Percentiles rank a stretch among this genome's conserved stretches.
Evolutionary conservation across 768 basidiomycete species (phyloP).

Genomic region (Kwoniella newhampshirensis): DNA sequence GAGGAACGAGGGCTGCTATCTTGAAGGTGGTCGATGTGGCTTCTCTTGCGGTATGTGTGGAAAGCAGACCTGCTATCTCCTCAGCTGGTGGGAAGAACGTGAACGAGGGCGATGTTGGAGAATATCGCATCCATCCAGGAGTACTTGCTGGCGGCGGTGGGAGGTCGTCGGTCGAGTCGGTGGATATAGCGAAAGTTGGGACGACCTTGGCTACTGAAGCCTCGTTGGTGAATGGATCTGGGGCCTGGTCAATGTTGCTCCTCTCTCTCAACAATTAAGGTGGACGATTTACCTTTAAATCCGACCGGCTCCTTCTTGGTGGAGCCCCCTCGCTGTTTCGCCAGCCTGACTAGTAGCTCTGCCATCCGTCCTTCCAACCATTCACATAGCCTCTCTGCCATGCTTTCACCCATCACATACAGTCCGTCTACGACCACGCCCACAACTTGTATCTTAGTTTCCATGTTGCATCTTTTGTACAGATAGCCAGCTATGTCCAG

Average conservation of each 20-base stretch:
- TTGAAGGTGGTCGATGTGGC: slow-evolving; percentile 60
- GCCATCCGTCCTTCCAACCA: slow-evolving; percentile 71
- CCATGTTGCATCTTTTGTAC: slow-evolving; percentile 59
- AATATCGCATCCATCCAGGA: slow-evolving; percentile 40
- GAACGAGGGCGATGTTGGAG: slow-evolving; percentile 25
- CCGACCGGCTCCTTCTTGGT: slow-evolving; percentile 12
- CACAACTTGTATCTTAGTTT: slow-evolving; percentile 63
- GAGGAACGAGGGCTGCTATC: slow-evolving; percentile 63
- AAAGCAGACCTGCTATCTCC: slow-evolving; percentile 28
- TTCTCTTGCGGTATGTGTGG: slow-evolving; percentile 62
- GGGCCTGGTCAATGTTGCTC: background rate
- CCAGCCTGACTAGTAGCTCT: slow-evolving; percentile 55
- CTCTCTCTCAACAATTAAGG: background rate
- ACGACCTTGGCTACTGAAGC: slow-evolving; percentile 10
- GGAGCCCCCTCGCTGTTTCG: slow-evolving; percentile 22
- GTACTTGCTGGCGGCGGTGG: slow-evolving; percentile 19
- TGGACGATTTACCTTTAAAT: background rate
- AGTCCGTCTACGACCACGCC: slow-evolving; percentile 75
- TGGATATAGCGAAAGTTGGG: slow-evolving; percentile 26
- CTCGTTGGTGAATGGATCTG: slow-evolving; percentile 17
- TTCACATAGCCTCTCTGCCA: slow-evolving; percentile 64
- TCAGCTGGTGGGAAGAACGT: slow-evolving; percentile 11
- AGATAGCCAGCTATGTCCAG: slow-evolving; percentile 73
- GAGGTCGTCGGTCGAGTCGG: slow-evolving; percentile 14
- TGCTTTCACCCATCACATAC: slow-evolving; percentile 64